Evolutionary conservation across 106 monocot species (phyloP).

Genomic region (Apostasia shenzhenica): DNA sequence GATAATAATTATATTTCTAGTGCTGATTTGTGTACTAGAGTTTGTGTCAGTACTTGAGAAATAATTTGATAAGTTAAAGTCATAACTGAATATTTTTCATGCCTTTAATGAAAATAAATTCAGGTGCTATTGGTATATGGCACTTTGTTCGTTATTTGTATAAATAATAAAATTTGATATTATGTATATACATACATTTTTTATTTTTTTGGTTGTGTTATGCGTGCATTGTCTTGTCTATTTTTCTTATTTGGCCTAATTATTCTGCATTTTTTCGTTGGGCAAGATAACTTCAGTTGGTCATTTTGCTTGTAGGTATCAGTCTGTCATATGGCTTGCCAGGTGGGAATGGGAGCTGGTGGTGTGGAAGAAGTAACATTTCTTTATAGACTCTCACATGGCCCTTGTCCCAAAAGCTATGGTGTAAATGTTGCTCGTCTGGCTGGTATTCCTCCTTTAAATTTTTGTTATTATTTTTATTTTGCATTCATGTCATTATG

Average conservation of each 20-base stretch:
- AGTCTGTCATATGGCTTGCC: conserved; percentile 88
- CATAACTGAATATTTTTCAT: too few species aligned
- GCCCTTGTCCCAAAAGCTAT: conserved; percentile 94
- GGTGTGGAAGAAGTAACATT: conserved; percentile 86
- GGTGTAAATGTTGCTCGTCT: conserved; percentile 97
- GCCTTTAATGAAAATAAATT: too few species aligned
- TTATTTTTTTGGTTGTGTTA: too few species aligned
- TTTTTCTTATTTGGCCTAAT: background rate
- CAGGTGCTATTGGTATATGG: too few species aligned
- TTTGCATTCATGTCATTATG: too few species aligned
- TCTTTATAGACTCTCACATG: conserved; percentile 67
- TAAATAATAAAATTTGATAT: background rate
- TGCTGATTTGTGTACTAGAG: too few species aligned
- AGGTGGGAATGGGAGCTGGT: conserved; percentile 50
- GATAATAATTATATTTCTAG: too few species aligned
- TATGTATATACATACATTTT: too few species aligned
- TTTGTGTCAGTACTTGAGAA: too few species aligned
- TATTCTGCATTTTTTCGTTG: background rate
- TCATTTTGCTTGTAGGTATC: conserved; percentile 31
- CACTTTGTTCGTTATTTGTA: background rate
- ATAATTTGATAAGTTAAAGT: too few species aligned
- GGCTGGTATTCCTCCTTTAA: conserved; percentile 48
- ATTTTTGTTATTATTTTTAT: background rate
- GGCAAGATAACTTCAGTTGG: background rate
- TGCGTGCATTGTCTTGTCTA: background rate